Percentiles rank a stretch among this genome's conserved stretches.
phyloP scores from a whole-genome alignment of 2,329 filamentous ascomycete genomes.

The Stachybotrys chlorohalonatus region DNA sequence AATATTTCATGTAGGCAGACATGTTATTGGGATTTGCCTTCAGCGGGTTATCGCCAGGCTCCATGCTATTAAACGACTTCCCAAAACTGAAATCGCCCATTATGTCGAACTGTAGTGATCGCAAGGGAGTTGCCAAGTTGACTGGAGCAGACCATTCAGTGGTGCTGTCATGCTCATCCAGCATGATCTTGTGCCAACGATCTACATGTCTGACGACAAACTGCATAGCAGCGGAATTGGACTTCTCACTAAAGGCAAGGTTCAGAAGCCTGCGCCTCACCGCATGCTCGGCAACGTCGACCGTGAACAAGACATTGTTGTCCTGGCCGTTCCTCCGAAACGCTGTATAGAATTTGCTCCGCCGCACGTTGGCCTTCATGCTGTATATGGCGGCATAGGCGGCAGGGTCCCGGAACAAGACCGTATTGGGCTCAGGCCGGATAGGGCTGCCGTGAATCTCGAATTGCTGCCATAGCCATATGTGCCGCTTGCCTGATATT shows the following conservation, averaged over 20 bases:
- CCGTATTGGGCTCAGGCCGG: conserved; percentile 1
- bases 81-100: conserved; percentile 4
- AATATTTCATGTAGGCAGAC: neutral
- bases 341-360: conserved; percentile 1
- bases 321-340: neutral
- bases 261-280: conserved; percentile 1
- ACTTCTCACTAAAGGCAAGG: conserved; percentile 2
- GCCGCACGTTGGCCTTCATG: conserved; percentile 2
- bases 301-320: neutral
- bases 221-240: neutral
- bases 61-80: conserved; percentile 3
- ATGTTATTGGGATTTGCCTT: conserved; percentile 1
- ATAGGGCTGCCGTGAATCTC: conserved; percentile 3
- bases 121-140: neutral
- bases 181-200: conserved; percentile 2
- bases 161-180: neutral
- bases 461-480: conserved; percentile 4
- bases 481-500: neutral
- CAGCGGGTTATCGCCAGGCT: neutral
- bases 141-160: neutral
- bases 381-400: conserved; percentile 2
- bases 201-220: conserved; percentile 2
- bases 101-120: conserved; percentile 1
- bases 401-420: conserved; percentile 2
- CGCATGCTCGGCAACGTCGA: conserved; percentile 1